These are phyloP conservation scores for Schizosaccharomyces versatilis DNA, from an alignment of 1,139 yeast genomes.

Conservation along the genomic window DNA sequence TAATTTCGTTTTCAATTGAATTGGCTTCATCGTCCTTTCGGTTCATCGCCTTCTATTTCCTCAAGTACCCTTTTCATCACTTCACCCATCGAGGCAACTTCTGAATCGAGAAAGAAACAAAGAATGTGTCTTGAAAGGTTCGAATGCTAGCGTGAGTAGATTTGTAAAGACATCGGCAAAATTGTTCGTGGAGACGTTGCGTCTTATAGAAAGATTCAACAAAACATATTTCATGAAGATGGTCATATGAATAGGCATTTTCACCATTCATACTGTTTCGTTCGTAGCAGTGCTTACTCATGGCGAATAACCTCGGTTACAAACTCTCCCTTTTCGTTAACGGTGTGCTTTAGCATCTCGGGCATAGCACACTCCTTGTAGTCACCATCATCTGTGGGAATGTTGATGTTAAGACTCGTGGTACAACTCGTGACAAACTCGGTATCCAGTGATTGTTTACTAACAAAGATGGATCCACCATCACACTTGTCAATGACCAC, in stretches of 20 bases:
- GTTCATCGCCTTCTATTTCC: too few relatives aligned
- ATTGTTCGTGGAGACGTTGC: too few relatives aligned
- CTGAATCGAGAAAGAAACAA: too few relatives aligned
- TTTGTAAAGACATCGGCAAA: too few relatives aligned
- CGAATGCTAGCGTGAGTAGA: too few relatives aligned
- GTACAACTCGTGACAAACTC: slow-evolving; percentile 68
- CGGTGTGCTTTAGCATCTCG: slow-evolving; percentile 59
- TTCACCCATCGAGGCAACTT: too few relatives aligned
- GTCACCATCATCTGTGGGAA: slow-evolving; percentile 44
- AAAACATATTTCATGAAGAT: too few relatives aligned
- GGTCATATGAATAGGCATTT: neutral
- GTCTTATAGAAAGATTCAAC: too few relatives aligned
- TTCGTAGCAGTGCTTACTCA: slow-evolving; percentile 15
- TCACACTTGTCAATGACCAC: slow-evolving; percentile 75
- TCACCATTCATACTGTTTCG: slow-evolving; percentile 19
- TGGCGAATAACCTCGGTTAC: slow-evolving; percentile 36
- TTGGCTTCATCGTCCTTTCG: too few relatives aligned
- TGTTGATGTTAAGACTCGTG: slow-evolving; percentile 62
- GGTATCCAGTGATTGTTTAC: slow-evolving; percentile 43
- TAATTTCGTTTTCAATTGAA: too few relatives aligned
- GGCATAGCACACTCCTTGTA: slow-evolving; percentile 63
- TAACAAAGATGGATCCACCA: slow-evolving; percentile 60
- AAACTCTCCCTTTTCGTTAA: slow-evolving; percentile 25
- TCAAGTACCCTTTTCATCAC: too few relatives aligned
- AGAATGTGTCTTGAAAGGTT: too few relatives aligned